Base-by-base conservation (phyloP, 257 asterid genomes). In the Gardenia jasminoides region DNA sequence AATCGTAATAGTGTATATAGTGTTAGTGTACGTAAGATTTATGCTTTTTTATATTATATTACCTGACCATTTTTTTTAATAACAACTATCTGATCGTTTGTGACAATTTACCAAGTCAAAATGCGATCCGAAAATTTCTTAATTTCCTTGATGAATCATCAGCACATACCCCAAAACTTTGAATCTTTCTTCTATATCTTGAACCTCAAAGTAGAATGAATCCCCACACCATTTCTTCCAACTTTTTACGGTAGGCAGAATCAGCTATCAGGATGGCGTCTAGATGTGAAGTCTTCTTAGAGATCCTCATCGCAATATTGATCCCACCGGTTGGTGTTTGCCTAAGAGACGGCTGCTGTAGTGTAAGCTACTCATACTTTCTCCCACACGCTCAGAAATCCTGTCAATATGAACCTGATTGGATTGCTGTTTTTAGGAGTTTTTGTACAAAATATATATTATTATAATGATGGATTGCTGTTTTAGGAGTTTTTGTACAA, bases 291-390 rank as follows among this genome's bases (percentile, higher is more conserved):
- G 46, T 81, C 36, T 81, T 87, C 81, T 67, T 83, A 75, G 89
- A 87, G 73, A 85, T 87, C 46, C 78, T 85, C 10, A 65, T 85
- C 44, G 88, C 85, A 31, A 79, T 84, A 47, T 36, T 85, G 1
- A 44, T 85, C 52, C 88, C 88, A 44, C 85, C 85, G 0, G 54
- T 85, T 66, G 88, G 88, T 59, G 88, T 85, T 76, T 85, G 72
- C 74, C 81, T 85, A 20, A 79, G 88, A 66, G 72, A 85, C 59
- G 85, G 84, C 52, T 85, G 85, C 15, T 85, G 88, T 84, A 84
- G 80, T 64, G 87, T 84, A 81, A 78, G 82, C 26, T 12, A 7
- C 17, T 4, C 62, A 52, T 24, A 3, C 19, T 52, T 24, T 52
- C 59, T 17, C 59, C 1, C 59, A 52, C 20, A 6, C 26, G 6